Conservation (phyloP, 1,284 basidiomycete species). For the Peniophora sp. region DNA sequence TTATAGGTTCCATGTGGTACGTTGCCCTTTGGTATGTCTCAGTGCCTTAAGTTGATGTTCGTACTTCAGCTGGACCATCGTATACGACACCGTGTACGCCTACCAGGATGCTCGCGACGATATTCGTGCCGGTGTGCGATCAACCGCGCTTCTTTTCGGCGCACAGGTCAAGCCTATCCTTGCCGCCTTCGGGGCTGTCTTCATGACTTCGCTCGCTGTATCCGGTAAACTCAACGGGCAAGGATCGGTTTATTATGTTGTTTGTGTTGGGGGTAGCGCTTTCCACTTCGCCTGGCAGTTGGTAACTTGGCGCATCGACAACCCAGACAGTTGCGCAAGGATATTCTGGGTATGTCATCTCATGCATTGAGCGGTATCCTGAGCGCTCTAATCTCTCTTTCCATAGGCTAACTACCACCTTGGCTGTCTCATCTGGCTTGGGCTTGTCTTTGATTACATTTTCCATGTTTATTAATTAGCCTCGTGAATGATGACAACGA, state of each 20-base stretch:
- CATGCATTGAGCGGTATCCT: not conserved
- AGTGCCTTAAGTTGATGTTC: not conserved
- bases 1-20: not conserved
- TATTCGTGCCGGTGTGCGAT: conserved; percentile 44
- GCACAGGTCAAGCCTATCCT: conserved; percentile 33
- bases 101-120: conserved; percentile 52
- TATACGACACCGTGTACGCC: conserved; percentile 52
- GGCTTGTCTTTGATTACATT: not conserved
- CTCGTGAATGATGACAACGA: not conserved
- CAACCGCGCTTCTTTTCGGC: conserved; percentile 48
- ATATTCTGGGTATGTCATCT: not conserved
- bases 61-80: conserved; percentile 28
- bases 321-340: conserved; percentile 16
- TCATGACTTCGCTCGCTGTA: conserved; percentile 28
- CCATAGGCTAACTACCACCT: not conserved
- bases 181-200: conserved; percentile 30
- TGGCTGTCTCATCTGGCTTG: not conserved
- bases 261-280: conserved; percentile 32
- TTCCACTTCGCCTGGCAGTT: conserved; percentile 37
- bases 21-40: not conserved
- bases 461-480: not conserved
- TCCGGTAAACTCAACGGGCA: conserved; percentile 26
- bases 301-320: not conserved
- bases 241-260: conserved; percentile 31
- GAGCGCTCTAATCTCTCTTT: not conserved